These are phyloP conservation scores for Asterionellopsis glacialis DNA, from an alignment of 108 stramenopile species.

Conservation along the genomic window DNA sequence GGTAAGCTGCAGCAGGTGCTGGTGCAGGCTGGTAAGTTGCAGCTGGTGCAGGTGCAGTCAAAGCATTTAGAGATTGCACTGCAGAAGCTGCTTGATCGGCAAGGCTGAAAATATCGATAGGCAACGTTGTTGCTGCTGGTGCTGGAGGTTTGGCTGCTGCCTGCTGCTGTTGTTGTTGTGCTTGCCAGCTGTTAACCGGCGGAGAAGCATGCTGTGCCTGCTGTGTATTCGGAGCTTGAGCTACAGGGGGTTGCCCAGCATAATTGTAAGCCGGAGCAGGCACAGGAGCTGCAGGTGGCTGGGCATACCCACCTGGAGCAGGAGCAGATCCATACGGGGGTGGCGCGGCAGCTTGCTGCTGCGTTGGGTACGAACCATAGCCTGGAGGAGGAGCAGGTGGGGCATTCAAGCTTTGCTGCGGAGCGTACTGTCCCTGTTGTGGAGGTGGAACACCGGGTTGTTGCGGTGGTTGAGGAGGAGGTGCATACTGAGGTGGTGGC, in stretches of 20 bases:
- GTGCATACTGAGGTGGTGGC: constrained; percentile 4
- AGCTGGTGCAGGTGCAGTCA: constrained; percentile 6
- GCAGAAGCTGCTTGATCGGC: constrained; percentile 78
- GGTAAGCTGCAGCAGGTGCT: background rate
- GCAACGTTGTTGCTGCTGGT: background rate
- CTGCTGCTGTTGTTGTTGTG: constrained; percentile 29
- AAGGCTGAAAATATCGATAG: constrained; percentile 63
- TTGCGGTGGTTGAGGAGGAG: constrained; percentile 10
- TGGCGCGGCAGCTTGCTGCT: background rate
- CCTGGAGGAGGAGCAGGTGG: too few species aligned
- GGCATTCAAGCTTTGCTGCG: too few species aligned
- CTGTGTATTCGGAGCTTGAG: background rate
- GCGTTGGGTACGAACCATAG: background rate
- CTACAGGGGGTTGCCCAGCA: too few species aligned
- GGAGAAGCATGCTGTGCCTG: constrained; percentile 2
- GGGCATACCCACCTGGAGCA: background rate
- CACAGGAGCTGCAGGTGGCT: constrained; percentile 5
- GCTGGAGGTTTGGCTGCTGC: constrained; percentile 1
- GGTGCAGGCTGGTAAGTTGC: constrained; percentile 20
- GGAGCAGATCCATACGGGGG: background rate
- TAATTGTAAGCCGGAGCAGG: background rate
- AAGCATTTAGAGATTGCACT: constrained; percentile 11
- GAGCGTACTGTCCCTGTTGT: too few species aligned
- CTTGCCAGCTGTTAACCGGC: background rate
- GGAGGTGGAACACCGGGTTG: background rate